Base-by-base conservation (phyloP, 139 green algal genomes). In the Pseudopediastrum boryanum region DNA sequence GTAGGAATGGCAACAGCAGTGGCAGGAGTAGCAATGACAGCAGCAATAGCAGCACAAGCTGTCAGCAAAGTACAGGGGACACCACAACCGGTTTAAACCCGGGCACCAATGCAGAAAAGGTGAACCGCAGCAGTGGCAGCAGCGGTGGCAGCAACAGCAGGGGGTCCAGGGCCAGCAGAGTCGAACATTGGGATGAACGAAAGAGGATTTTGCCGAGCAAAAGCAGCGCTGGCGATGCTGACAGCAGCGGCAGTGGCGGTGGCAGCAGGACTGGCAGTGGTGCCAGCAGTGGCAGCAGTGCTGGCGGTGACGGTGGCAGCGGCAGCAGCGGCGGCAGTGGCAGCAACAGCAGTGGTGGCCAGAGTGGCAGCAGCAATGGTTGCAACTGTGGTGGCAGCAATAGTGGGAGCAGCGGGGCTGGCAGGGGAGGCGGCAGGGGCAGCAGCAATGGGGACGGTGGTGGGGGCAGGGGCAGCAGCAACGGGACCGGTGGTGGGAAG, bases 81-180 rank as follows among this genome's bases (percentile, higher is more conserved):
- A n/a, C n/a, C n/a, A 10, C 42, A 67, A 10, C 21, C 48, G 31
- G 36, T 21, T 3, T 38, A 63, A 33, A 76, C 25, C 44, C 21
- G 29, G 31, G 56, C 21, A 52, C 23, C 39, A 36, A 51, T 41
- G 36, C 31, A 27, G 23, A 43, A 36, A 41, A 74, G 39, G 38
- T 25, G 35, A 70, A 43, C 25, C 64, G 35, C 33, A 43, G 16
- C 38, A 13, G 54, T 36, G 46, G 41, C 62, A 48, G 54, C 66
- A 29, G 58, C 36, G 50, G 77, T 67, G 33, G 54, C 56, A 8
- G 75, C n/a, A 46, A 66, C 76, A 12, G 44, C 46, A 66, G 61
- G 25, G 8, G 13, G 44, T 6, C 44, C 59, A 44, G 44, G 23
- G 12, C 33, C 29, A 0, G 65, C 75, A 31, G 56, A 79, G 10